Conservation (phyloP, 2,329 filamentous ascomycete species). For the Alternaria arbusti region DNA sequence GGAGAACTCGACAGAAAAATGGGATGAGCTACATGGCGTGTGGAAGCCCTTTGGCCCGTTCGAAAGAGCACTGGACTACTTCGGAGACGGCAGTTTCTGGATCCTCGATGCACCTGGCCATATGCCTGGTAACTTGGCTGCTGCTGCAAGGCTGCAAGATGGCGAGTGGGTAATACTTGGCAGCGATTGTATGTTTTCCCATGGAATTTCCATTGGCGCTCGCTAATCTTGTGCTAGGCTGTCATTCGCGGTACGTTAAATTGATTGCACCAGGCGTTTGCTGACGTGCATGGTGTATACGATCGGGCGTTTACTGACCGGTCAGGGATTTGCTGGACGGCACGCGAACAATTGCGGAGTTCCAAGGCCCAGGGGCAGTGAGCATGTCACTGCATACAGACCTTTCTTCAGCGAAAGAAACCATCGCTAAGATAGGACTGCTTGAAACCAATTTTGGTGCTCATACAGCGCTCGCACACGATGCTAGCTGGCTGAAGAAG, state of each 20-base stretch:
- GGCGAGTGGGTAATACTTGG: slow-evolving; percentile 44
- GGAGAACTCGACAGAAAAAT: slow-evolving; percentile 33
- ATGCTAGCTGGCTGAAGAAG: slow-evolving; percentile 37
- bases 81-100: slow-evolving; percentile 51
- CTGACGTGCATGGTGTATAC: neutral
- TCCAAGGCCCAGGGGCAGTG: slow-evolving; percentile 27
- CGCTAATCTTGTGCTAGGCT: slow-evolving; percentile 14
- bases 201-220: neutral
- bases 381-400: slow-evolving; percentile 38
- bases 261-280: neutral
- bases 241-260: slow-evolving; percentile 37
- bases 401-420: slow-evolving; percentile 31
- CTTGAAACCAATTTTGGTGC: slow-evolving; percentile 33
- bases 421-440: slow-evolving; percentile 31
- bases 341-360: slow-evolving; percentile 34
- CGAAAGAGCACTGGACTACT: slow-evolving; percentile 45
- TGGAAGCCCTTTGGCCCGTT: slow-evolving; percentile 47
- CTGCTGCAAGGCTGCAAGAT: slow-evolving; percentile 29
- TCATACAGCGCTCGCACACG: slow-evolving; percentile 41
- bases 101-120: slow-evolving; percentile 48
- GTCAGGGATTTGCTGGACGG: slow-evolving; percentile 38
- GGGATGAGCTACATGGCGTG: slow-evolving; percentile 33
- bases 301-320: neutral
- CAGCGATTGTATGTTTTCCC: slow-evolving; percentile 32
- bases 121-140: slow-evolving; percentile 50